Conservation (phyloP, 129 eudicot genomes). For the Pittosporum tobira region DNA sequence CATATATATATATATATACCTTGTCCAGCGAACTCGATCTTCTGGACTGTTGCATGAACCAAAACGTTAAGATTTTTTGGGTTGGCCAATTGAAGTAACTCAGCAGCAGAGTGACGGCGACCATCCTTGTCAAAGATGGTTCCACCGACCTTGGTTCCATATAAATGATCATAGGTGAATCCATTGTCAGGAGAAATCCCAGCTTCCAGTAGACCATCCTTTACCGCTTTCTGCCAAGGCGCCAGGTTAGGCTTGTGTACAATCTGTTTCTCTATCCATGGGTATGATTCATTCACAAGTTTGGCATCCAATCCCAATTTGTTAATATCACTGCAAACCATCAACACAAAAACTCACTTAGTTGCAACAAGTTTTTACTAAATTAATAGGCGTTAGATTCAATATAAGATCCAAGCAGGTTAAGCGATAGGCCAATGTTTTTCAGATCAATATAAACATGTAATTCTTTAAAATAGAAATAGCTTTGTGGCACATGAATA, state of each 20-base stretch:
- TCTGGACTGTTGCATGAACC: constrained; percentile 75
- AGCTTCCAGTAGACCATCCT: constrained; percentile 59
- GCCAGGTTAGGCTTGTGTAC: constrained; percentile 55
- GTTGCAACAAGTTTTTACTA: not conserved
- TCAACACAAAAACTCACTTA: not conserved
- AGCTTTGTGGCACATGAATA: not conserved
- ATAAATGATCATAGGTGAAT: constrained; percentile 74
- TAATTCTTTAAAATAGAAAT: no score
- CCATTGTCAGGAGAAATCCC: constrained; percentile 83
- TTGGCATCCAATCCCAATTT: constrained; percentile 70
- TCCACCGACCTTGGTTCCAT: constrained; percentile 90
- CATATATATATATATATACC: constrained; percentile 27
- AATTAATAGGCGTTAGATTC: not conserved
- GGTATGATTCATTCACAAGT: constrained; percentile 77
- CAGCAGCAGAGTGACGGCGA: constrained; percentile 82
- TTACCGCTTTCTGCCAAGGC: constrained; percentile 68
- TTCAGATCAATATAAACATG: no score
- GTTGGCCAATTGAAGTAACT: constrained; percentile 59
- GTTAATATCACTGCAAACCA: constrained; percentile 41
- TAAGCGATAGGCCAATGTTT: no score
- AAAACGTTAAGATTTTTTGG: constrained; percentile 47
- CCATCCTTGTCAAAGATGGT: constrained; percentile 72
- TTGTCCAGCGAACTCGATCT: constrained; percentile 53
- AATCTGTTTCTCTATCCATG: constrained; percentile 86
- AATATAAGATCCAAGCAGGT: no score